Conservation (phyloP, 1,139 yeast genomes). For the Geotrichum citri-aurantii region DNA sequence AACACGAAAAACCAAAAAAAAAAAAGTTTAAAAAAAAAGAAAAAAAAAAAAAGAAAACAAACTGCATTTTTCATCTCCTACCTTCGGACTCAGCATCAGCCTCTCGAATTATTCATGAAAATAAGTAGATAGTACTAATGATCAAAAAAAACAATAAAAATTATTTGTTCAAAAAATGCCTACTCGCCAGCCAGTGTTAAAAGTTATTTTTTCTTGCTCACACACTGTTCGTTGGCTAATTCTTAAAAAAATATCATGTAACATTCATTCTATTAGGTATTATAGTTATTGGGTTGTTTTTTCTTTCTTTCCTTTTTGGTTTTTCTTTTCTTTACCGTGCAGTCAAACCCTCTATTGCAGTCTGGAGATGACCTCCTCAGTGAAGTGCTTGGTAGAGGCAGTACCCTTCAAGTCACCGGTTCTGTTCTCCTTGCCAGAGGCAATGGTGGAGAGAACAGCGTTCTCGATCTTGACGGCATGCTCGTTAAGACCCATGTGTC, state of each 20-base stretch:
- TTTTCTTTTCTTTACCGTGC: background rate
- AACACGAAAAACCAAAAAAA: background rate
- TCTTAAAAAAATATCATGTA: background rate
- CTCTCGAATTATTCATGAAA: too few species aligned
- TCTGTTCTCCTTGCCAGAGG: constrained; percentile 89
- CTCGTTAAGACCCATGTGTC: constrained; percentile 86
- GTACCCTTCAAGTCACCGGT: constrained; percentile 95
- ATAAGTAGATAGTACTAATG: too few species aligned
- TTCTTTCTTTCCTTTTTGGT: background rate
- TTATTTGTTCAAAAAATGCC: too few species aligned
- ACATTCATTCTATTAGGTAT: background rate
- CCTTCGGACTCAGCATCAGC: too few species aligned
- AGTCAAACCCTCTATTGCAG: constrained; percentile 7
- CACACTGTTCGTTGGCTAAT: too few species aligned
- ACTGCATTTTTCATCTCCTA: too few species aligned
- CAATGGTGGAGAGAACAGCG: constrained; percentile 89
- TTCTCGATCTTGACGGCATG: constrained; percentile 79
- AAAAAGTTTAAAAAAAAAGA: too few species aligned
- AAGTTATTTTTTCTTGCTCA: background rate
- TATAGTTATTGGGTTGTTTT: background rate
- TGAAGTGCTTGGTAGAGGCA: constrained; percentile 82
- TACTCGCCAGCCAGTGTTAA: background rate
- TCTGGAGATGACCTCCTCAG: constrained; percentile 61
- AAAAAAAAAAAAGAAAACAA: too few species aligned
- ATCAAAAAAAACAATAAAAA: too few species aligned